Conservation (phyloP, 176 grass and related monocot genomes). For the Chrysopogon serrulatus region DNA sequence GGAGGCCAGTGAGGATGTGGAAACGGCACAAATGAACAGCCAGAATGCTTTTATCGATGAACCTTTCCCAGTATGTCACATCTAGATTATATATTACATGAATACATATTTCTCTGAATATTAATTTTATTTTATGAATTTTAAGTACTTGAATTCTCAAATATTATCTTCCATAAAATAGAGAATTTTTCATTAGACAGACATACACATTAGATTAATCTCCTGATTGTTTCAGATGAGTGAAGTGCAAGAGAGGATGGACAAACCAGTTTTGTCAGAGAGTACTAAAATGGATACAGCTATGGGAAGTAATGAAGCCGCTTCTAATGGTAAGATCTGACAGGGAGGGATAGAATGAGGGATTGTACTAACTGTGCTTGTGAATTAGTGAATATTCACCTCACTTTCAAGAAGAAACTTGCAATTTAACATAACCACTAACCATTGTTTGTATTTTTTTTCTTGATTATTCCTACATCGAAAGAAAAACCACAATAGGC, state of each 20-base stretch:
- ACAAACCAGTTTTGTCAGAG: conserved; percentile 15
- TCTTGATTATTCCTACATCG: not conserved
- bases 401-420: conserved; percentile 7
- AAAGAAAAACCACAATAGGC: not conserved
- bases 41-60: conserved; percentile 24
- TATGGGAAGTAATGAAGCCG: conserved; percentile 42
- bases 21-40: conserved; percentile 21
- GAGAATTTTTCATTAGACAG: not conserved
- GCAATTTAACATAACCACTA: not conserved
- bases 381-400: not conserved
- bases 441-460: not conserved
- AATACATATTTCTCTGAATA: conserved; percentile 17
- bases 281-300: conserved; percentile 33
- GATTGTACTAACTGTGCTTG: not conserved
- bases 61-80: conserved; percentile 40
- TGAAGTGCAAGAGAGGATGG: conserved; percentile 34
- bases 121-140: not conserved
- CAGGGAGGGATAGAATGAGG: not conserved
- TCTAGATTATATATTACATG: conserved; percentile 5
- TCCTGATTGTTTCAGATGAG: conserved; percentile 46
- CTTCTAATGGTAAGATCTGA: conserved; percentile 32
- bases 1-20: conserved; percentile 30
- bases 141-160: not conserved
- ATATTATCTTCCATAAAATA: not conserved
- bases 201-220: conserved; percentile 8